Evolutionary conservation across 805 yeast genomes (phyloP), one percentile per base, ranked within the genome.

Genomic region (Cyberlindnera bimundalis): DNA sequence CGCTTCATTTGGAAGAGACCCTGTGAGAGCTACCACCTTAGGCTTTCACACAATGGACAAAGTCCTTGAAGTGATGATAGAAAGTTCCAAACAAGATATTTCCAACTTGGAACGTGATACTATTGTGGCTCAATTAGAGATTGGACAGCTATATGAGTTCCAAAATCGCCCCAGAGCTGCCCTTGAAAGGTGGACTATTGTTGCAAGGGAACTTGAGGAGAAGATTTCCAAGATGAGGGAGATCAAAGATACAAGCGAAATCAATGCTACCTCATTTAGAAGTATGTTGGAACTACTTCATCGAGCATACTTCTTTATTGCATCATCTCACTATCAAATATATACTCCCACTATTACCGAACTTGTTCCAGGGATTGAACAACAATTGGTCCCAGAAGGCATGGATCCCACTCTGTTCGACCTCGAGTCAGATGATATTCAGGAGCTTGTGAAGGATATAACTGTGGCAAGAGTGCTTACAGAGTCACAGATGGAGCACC

Each of bases 271-370:
- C 25, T 23, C 26, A 29, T 35, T 33, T 62, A 84, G 46, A 55
- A 65, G 12, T 73, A 79, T 78, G 1, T 50, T 71, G 24, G 83
- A 86, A 37, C 53, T 78, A 10, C 62, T 86, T 13, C 97, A 93
- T 58, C 80, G 90, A 37, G 72, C 82, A 32, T 83, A 77, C 55
- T 91, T 90, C 55, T 76, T 88, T 46, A 66, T 84, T 19, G 97
- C 87, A 0, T 78, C 89, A 2, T 76, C 84, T 0, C 76, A 83
- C 53, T 85, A 72, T 48, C 90, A 83, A 51, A 56, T 68, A 25
- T 67, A 68, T 32, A 55, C 64, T 11, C 71, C 69, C 7, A 60
- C 62, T 53, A 18, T 46, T 6, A 32, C 32, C 4, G 25, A 31
- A 2, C 43, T 62, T 29, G 59, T 62, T 10, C 60, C 61, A 32